Evolutionary conservation across 73 alveolate genomes (phyloP), one percentile per base, ranked within the genome.

Genomic region (Paraurostyla sp.): DNA sequence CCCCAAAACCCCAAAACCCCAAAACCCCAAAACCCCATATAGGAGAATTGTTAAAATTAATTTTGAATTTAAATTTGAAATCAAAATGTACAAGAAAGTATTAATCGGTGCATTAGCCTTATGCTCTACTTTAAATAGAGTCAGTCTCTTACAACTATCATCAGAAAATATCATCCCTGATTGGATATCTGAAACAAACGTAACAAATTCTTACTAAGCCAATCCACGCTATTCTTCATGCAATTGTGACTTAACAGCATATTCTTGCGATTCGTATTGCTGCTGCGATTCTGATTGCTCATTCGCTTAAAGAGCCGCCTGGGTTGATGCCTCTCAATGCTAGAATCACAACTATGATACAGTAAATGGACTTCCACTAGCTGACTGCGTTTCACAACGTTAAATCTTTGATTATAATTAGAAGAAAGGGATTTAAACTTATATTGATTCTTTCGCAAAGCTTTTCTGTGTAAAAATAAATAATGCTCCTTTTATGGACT

Each of bases 221-320:
- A 78, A 49, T 35, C 89, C 89, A 3, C 27, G 33, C 15, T 78
- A 78, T 27, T 51, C 78, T 11, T 63, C 89, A 18, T 78, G 89
- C 60, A 4, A 30, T 20, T 78, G 89, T 35, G 89, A 78, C 59
- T 36, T 51, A 0, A 42, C 89, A 32, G 89, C 89, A 2, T 27
- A 43, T 36, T 78, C 89, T 6, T 78, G 89, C 33, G 89, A 78
- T 54, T 38, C 78, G 7, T 13, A 78, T 32, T 78, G 89, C 62
- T 78, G 89, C 43, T 78, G 89, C 33, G 89, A 78, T 35, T 51
- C 27, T 6, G 89, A 78, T 38, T 78, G 89, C 89, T 23, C 80
- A 0, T 54, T 54, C 33, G 76, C 89, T 1, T 11, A 2, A 2
- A 25, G 80, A 25, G 58, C 43, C 9, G 16, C 32, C 6, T 78